phyloP scores from a whole-genome alignment of 177 flowering plant species.

The Vitis hybrid region DNA sequence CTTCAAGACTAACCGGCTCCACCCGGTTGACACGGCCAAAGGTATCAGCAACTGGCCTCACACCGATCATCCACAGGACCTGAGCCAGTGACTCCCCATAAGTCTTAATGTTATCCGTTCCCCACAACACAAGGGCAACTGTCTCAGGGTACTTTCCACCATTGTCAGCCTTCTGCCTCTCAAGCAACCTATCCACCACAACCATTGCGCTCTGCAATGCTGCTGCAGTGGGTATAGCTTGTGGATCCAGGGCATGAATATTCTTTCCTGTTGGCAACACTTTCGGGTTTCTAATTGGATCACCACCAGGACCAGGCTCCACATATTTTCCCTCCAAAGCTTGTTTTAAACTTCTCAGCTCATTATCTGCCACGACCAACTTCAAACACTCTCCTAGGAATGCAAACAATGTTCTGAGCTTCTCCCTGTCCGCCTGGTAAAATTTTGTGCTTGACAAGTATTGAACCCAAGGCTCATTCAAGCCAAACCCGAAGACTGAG shows the following conservation, averaged over 20 bases:
- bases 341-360: conserved; percentile 88
- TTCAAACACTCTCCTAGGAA: conserved; percentile 88
- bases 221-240: conserved; percentile 91
- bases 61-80: conserved; percentile 97
- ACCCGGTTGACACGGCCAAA: conserved; percentile 96
- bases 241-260: conserved; percentile 98
- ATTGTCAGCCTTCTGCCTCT: conserved; percentile 94
- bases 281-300: conserved; percentile 97
- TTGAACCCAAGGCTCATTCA: conserved; percentile 92
- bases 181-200: conserved; percentile 88
- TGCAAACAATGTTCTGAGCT: conserved; percentile 72
- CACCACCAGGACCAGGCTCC: conserved; percentile 99
- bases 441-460: conserved; percentile 82
- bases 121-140: conserved; percentile 96
- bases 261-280: conserved; percentile 98
- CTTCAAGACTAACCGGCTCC: conserved; percentile 87
- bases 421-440: conserved; percentile 78
- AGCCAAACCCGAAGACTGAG: conserved; percentile 82
- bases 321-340: conserved; percentile 96
- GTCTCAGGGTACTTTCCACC: conserved; percentile 98
- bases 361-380: conserved; percentile 90
- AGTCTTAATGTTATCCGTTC: conserved; percentile 97
- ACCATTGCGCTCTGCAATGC: conserved; percentile 94
- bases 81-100: conserved; percentile 98
- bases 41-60: conserved; percentile 78